Conservation (phyloP, 192 early-diverging fungal genomes). For the Coemansia asiatica region DNA sequence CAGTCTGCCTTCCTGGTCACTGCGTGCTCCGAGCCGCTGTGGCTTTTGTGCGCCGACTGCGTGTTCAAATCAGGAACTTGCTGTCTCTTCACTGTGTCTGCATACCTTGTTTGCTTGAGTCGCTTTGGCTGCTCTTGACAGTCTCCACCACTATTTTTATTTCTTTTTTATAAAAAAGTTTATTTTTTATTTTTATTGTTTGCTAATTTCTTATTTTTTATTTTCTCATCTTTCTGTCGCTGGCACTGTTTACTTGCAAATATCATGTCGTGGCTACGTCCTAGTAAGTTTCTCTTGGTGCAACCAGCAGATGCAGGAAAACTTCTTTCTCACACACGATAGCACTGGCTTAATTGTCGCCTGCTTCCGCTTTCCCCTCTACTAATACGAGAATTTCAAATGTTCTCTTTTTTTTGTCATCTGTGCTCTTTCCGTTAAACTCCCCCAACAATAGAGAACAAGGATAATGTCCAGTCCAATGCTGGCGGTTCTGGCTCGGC, state of each 20-base stretch:
- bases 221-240: slow-evolving; percentile 9
- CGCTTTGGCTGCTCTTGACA: no score
- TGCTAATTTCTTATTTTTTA: neutral
- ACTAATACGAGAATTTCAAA: neutral
- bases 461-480: slow-evolving; percentile 15
- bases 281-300: slow-evolving; percentile 31
- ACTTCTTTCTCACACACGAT: no score
- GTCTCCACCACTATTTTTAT: neutral
- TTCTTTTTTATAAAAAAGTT: slow-evolving; percentile 13
- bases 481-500: neutral
- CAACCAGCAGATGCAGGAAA: neutral
- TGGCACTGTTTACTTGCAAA: neutral
- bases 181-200: slow-evolving; percentile 1
- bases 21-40: no score
- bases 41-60: no score
- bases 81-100: no score
- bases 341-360: no score
- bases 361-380: neutral
- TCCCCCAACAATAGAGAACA: slow-evolving; percentile 18
- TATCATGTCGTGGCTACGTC: slow-evolving; percentile 54
- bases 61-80: no score
- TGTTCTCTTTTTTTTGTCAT: neutral
- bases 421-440: neutral
- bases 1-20: no score
- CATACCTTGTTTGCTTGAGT: no score